Evolutionary conservation across 768 basidiomycete genomes (phyloP).

Genomic region (Mycena floridula): DNA sequence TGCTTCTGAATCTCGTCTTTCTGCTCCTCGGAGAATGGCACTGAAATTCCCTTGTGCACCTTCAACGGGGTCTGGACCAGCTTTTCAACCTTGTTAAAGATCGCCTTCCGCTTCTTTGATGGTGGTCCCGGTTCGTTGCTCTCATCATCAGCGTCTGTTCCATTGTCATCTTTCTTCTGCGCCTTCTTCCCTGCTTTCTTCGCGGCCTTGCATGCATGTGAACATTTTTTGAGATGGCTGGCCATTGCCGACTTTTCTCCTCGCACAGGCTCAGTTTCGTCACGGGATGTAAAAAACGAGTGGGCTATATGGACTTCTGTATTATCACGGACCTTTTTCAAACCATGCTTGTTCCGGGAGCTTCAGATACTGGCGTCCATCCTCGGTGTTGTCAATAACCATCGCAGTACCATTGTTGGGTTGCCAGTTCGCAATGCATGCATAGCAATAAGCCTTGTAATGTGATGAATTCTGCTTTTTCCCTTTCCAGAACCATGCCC

Average conservation of each 20-base stretch:
- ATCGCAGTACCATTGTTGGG: too few species aligned
- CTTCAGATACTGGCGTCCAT: background rate
- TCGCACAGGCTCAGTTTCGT: background rate
- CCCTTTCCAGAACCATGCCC: background rate
- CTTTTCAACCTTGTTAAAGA: background rate
- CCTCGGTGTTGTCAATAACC: too few species aligned
- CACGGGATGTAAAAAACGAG: background rate
- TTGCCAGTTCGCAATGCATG: background rate
- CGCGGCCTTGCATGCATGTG: background rate
- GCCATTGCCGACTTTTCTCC: conserved; percentile 1
- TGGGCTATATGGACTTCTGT: background rate
- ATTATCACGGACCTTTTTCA: background rate
- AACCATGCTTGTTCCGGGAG: background rate
- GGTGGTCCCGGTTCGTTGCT: conserved; percentile 1
- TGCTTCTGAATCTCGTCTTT: conserved; percentile 5
- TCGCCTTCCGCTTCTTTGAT: conserved; percentile 8
- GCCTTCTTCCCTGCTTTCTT: conserved; percentile 4
- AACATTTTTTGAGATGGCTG: background rate
- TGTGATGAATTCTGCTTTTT: conserved; percentile 1
- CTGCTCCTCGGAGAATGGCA: conserved; percentile 9
- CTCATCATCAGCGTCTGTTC: conserved; percentile 10
- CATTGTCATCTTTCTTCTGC: conserved; percentile 2
- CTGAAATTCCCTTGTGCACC: conserved; percentile 8
- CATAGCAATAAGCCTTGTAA: background rate
- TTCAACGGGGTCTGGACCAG: conserved; percentile 8